phyloP scores from a whole-genome alignment of 345 rosid species.

The Salix purpurea region DNA sequence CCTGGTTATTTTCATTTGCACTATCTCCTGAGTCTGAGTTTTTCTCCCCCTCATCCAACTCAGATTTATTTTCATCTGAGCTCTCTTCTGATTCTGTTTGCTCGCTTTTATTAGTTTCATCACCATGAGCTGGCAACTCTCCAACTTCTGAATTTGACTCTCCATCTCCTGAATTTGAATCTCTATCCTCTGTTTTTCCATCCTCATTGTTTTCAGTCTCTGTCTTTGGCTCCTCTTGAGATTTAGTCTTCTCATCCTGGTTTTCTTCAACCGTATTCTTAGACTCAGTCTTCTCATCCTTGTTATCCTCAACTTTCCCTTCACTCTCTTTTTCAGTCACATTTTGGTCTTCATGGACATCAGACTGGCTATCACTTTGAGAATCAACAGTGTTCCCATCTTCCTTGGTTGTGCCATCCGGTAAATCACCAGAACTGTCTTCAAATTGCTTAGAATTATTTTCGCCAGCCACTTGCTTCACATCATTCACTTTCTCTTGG shows the following conservation, averaged over 20 bases:
- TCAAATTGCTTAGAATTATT: constrained; percentile 37
- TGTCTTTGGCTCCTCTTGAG: constrained; percentile 25
- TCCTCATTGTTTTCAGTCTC: constrained; percentile 27
- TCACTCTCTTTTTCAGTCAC: constrained; percentile 12
- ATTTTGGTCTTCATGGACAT: constrained; percentile 14
- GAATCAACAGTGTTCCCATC: constrained; percentile 26
- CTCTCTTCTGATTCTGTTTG: constrained; percentile 21
- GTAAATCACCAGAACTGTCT: constrained; percentile 58
- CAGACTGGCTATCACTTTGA: constrained; percentile 5
- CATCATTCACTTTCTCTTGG: constrained; percentile 52
- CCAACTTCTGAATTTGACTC: constrained; percentile 32
- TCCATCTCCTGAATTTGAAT: constrained; percentile 22
- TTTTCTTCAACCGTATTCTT: constrained; percentile 10
- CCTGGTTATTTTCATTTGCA: constrained; percentile 33
- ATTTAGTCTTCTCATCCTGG: constrained; percentile 20
- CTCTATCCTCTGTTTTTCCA: constrained; percentile 29
- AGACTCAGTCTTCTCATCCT: constrained; percentile 10
- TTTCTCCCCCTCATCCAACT: constrained; percentile 28
- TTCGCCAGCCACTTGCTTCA: constrained; percentile 34
- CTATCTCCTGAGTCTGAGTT: constrained; percentile 42
- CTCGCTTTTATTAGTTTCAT: constrained; percentile 24
- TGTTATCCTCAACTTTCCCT: constrained; percentile 15
- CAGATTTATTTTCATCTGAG: constrained; percentile 34
- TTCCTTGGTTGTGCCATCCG: constrained; percentile 59
- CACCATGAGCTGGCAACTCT: constrained; percentile 2